Evolutionary conservation across 1,139 yeast species (phyloP).

Genomic region (Zygoascus sp.): DNA sequence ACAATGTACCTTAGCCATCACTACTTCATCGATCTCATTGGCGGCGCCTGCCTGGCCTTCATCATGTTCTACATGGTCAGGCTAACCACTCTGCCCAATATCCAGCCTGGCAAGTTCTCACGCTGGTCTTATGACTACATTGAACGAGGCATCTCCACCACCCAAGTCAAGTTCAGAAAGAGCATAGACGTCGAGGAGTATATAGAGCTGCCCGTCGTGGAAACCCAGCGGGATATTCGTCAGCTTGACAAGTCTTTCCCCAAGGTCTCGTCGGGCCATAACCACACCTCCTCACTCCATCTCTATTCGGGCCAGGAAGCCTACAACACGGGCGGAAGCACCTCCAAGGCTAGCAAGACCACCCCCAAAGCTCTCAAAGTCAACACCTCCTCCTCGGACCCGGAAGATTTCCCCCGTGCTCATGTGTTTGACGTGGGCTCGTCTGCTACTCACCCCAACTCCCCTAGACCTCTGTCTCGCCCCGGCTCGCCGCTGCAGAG

Average conservation of each 20-base stretch:
- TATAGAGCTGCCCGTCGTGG: conserved; percentile 25
- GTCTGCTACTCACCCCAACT: not conserved
- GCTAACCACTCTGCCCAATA: conserved; percentile 68
- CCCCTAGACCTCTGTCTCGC: not conserved
- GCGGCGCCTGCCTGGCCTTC: conserved; percentile 77
- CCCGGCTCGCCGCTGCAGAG: conserved; percentile 4
- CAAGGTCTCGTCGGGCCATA: not conserved
- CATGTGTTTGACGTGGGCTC: conserved; percentile 1
- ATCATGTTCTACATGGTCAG: conserved; percentile 69
- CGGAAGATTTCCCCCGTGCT: conserved; percentile 2
- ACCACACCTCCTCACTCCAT: conserved; percentile 8
- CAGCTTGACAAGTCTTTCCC: conserved; percentile 10
- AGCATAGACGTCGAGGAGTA: conserved; percentile 31
- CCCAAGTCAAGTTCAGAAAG: conserved; percentile 29
- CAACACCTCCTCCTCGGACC: not conserved
- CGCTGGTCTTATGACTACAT: conserved; percentile 74
- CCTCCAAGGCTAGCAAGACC: not conserved
- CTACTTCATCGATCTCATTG: conserved; percentile 85
- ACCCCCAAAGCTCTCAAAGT: not conserved
- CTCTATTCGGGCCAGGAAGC: conserved; percentile 8
- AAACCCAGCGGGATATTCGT: conserved; percentile 6
- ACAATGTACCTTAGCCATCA: conserved; percentile 97
- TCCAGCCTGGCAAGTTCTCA: conserved; percentile 58
- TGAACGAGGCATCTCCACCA: conserved; percentile 33
- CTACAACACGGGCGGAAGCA: not conserved